Evolutionary conservation across 371 early-diverging fungal genomes (phyloP), one percentile per base, ranked within the genome.

Genomic region (Conidiobolus incongruus): DNA sequence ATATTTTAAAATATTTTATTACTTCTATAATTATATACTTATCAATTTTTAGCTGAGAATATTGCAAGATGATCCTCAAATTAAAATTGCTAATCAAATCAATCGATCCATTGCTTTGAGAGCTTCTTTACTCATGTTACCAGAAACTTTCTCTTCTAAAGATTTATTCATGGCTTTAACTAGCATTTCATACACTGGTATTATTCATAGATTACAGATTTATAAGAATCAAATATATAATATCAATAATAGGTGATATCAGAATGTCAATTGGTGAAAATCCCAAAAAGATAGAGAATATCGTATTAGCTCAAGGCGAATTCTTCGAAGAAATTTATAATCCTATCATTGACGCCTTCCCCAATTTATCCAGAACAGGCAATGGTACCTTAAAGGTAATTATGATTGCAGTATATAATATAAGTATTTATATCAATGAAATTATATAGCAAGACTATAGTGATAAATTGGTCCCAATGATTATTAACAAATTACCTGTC

Each of bases 221-320:
- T n/a, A n/a, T n/a, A n/a, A n/a, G n/a, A n/a, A n/a, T n/a, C n/a
- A 12, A 3, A 30, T 21, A 16, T 11, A 24, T 15, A 10, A 15
- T 2, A 3, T 15, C 15, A n/a, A 24, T 16, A 17, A 19, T 44
- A 46, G 94, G 94, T 28, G 96, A 96, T 52, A 81, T 90, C 56
- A 74, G 96, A 37, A 89, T 84, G 85, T 54, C 61, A 36, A 51
- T 89, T 32, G 95, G 86, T 17, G 96, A 96, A 59, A 87, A 92
- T 54, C 94, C 94, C 2, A 68, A 80, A 53, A 96, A 96, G 59
- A 74, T 96, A 17, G 55, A 68, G 48, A 93, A 96, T 54, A 90
- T 93, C 50, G 93, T 96, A 23, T 58, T 61, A 17, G 70, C 67
- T 2, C 94, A 95, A 50, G 49, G 77, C 55, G 59, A 68, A 1